A percentile compares a stretch with the other conserved stretches of the same genome.
phyloP scores from a whole-genome alignment of 257 asterid species.

The Salvia miltiorrhiza region DNA sequence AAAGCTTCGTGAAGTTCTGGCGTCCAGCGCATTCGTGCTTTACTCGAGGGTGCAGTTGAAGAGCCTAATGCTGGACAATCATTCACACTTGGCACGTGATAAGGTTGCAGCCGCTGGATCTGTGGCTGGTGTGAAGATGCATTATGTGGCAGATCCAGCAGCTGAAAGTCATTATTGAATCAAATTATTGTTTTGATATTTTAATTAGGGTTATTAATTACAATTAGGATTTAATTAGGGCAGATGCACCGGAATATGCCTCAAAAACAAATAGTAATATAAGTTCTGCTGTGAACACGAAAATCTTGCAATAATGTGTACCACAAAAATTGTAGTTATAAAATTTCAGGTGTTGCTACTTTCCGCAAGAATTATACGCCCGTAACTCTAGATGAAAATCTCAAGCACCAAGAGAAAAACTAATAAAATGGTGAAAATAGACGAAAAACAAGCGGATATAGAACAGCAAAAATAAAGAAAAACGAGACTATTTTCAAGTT shows the following conservation, averaged over 20 bases:
- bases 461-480: neutral
- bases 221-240: no score
- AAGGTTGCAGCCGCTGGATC: conserved; percentile 25
- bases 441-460: neutral
- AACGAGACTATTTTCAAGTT: neutral
- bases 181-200: neutral
- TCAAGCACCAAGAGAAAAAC: neutral
- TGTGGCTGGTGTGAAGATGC: conserved; percentile 31
- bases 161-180: conserved; percentile 32
- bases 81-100: conserved; percentile 26
- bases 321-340: neutral
- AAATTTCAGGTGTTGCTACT: neutral
- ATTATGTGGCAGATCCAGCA: conserved; percentile 40
- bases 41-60: conserved; percentile 37
- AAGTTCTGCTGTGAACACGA: neutral
- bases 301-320: neutral
- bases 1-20: conserved; percentile 90
- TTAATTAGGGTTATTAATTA: no score
- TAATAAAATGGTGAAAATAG: neutral
- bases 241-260: no score
- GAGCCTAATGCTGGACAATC: conserved; percentile 32
- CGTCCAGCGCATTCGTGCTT: conserved; percentile 98
- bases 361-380: neutral
- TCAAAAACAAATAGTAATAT: neutral
- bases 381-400: neutral